phyloP scores from a whole-genome alignment of 352 stramenopile species.

The Phytophthora sojae region DNA sequence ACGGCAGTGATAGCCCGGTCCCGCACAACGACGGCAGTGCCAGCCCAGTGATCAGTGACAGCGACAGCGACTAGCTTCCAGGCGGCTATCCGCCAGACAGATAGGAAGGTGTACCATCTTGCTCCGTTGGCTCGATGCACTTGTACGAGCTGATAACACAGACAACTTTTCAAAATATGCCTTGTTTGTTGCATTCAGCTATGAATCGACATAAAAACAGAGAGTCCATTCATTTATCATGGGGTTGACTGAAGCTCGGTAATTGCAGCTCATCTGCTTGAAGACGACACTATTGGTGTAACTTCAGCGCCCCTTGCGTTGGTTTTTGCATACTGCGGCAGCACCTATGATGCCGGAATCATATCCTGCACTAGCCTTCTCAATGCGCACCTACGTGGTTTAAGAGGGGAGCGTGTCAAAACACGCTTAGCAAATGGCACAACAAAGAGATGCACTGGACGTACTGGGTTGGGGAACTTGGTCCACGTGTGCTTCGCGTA shows the following conservation, averaged over 20 bases:
- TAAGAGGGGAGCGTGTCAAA: too few species aligned
- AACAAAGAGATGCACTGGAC: slow-evolving; percentile 3
- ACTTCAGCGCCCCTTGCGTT: slow-evolving; percentile 28
- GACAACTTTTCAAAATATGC: slow-evolving; percentile 2
- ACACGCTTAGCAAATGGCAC: background rate
- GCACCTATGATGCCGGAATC: slow-evolving; percentile 86
- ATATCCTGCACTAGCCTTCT: slow-evolving; percentile 85
- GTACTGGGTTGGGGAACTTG: slow-evolving; percentile 75
- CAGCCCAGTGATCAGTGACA: slow-evolving; percentile 82
- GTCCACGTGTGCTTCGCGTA: slow-evolving; percentile 83
- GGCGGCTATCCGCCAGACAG: slow-evolving; percentile 9
- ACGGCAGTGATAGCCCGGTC: slow-evolving; percentile 35
- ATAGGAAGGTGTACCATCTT: slow-evolving; percentile 19
- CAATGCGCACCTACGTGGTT: slow-evolving; percentile 62
- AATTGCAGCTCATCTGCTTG: slow-evolving; percentile 8
- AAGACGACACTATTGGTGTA: slow-evolving; percentile 7
- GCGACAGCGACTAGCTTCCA: slow-evolving; percentile 68
- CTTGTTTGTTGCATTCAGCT: background rate
- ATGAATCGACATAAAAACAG: background rate
- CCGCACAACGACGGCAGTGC: slow-evolving; percentile 43
- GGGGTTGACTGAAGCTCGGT: slow-evolving; percentile 6
- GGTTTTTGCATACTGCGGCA: slow-evolving; percentile 51
- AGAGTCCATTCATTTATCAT: slow-evolving; percentile 12
- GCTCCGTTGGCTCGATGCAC: slow-evolving; percentile 5
- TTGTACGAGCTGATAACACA: slow-evolving; percentile 13